Base-by-base conservation (phyloP, 1,284 basidiomycete genomes). In the Athelia sp. region DNA sequence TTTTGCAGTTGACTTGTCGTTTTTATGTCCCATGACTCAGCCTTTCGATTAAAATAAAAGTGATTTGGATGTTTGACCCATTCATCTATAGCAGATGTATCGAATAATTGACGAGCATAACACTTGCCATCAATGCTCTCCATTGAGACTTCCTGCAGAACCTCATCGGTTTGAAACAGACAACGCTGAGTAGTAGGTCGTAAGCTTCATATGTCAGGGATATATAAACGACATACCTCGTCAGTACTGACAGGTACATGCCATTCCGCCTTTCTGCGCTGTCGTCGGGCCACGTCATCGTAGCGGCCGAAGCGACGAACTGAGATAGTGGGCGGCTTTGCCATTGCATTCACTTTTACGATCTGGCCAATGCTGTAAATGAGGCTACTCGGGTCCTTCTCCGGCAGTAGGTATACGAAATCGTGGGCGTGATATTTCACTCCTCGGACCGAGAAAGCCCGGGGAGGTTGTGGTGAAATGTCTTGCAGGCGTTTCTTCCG, bases 321-420 rank as follows among this genome's bases (percentile, higher is more conserved):
- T 15, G 60, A 58, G n/a, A 80, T 54, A 35, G 59, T 55, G 3
- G 56, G 53, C 17, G 56, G 56, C 29, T 43, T 54, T 32, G 52
- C 58, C 55, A 59, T 56, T 15, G 56, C 55, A 19, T 57, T 55
- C 22, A 80, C 56, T 10, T 66, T 60, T n/a, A 64, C 54, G 44
- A 87, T 76, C 54, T 84, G 82, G 0, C 70, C 82, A 53, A 87
- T 76, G 3, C 65, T 59, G 45, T 81, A 70, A 2, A 78, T 58
- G 0, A 58, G 52, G 9, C n/a, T 40, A 21, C 6, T 40, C 8
- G 6, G 6, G 31, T 62, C 57, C 1, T 26, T 54, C 18, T 45
- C 54, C 45, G 50, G 60, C 47, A 15, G 43, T 54, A 83, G 47
- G 56, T 84, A 87, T 9, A 84, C 71, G 56, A 78, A 84, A 55